Conservation (phyloP, 2,329 filamentous ascomycete genomes). For the Verticillium isaacii region DNA sequence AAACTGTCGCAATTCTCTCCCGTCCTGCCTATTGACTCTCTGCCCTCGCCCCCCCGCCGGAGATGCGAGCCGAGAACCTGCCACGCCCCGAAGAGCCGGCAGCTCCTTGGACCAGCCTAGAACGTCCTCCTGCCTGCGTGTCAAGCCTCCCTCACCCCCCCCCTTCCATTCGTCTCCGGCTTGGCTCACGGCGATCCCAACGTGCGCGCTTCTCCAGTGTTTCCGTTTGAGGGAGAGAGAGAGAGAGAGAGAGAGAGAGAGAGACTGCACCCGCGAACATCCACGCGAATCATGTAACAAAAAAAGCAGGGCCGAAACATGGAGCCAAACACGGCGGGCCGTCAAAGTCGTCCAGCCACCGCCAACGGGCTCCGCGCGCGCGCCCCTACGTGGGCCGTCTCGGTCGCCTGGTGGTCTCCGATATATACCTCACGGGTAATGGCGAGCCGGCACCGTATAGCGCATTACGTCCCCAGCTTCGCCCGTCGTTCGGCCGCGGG, state of each 20-base stretch:
- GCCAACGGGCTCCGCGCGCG: not conserved
- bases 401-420: not conserved
- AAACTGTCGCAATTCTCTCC: too few species aligned
- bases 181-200: not conserved
- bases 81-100: slow-evolving; percentile 1
- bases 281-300: not conserved
- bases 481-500: too few species aligned
- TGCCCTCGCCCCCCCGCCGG: not conserved
- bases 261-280: not conserved
- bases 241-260: not conserved
- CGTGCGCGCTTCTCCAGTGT: not conserved
- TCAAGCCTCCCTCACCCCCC: not conserved
- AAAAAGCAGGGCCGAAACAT: not conserved
- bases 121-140: not conserved
- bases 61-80: slow-evolving; percentile 1
- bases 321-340: not conserved
- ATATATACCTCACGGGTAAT: not conserved
- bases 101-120: slow-evolving; percentile 3
- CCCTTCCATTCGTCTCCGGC: not conserved
- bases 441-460: not conserved
- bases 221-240: not conserved
- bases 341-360: not conserved
- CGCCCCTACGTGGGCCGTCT: not conserved
- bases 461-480: not conserved
- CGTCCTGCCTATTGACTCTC: not conserved